phyloP scores from a whole-genome alignment of 2,329 filamentous ascomycete species.

The Anthostomella pinea region DNA sequence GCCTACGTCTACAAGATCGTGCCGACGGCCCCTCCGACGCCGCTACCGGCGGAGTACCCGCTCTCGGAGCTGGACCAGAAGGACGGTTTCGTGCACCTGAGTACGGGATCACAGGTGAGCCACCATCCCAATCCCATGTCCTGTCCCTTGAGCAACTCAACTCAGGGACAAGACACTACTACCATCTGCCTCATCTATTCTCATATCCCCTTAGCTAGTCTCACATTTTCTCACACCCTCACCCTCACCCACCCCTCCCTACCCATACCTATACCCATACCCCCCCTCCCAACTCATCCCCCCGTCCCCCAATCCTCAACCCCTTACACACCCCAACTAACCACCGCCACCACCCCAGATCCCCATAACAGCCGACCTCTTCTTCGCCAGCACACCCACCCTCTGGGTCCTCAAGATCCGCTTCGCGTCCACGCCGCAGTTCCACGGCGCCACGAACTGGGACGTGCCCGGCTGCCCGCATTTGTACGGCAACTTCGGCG shows the following conservation, averaged over 20 bases:
- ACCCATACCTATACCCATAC: neutral
- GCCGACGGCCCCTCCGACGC: slow-evolving; percentile 48
- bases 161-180: too few species aligned
- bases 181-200: neutral
- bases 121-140: neutral
- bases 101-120: slow-evolving; percentile 52
- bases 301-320: neutral
- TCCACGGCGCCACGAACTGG: slow-evolving; percentile 49
- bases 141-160: too few species aligned
- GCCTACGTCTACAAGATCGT: slow-evolving; percentile 60
- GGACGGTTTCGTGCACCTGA: slow-evolving; percentile 62
- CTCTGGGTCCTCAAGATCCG: slow-evolving; percentile 45
- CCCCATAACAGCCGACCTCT: slow-evolving; percentile 29
- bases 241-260: neutral
- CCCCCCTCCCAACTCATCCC: neutral
- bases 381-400: slow-evolving; percentile 23
- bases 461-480: slow-evolving; percentile 55
- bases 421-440: slow-evolving; percentile 37
- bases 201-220: neutral
- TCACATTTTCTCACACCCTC: neutral
- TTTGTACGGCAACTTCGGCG: slow-evolving; percentile 57
- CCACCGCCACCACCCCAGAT: slow-evolving; percentile 23
- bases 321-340: neutral
- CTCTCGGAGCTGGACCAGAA: slow-evolving; percentile 57
- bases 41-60: slow-evolving; percentile 53